Conservation (phyloP, 2,329 filamentous ascomycete species). For the Corynespora cassiicola region DNA sequence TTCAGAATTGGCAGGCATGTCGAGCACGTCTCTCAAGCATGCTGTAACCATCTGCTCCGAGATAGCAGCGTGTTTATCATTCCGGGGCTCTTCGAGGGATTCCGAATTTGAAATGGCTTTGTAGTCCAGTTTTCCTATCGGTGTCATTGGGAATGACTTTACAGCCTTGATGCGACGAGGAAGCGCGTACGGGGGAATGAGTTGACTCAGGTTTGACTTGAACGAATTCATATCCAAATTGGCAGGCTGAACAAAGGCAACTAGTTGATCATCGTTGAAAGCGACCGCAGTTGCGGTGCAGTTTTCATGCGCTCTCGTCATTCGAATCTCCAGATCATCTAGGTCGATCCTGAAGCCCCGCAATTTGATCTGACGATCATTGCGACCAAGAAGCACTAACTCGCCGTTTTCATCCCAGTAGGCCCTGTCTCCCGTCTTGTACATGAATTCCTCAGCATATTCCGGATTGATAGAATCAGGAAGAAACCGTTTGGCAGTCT, state of each 20-base stretch:
- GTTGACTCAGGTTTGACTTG: slow-evolving; percentile 3
- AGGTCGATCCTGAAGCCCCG: slow-evolving; percentile 50
- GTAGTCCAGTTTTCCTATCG: slow-evolving; percentile 42
- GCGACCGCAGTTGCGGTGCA: slow-evolving; percentile 29
- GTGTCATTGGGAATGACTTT: slow-evolving; percentile 36
- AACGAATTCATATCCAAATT: slow-evolving; percentile 12
- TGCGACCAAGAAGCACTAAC: slow-evolving; percentile 49
- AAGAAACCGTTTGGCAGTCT: slow-evolving; percentile 39
- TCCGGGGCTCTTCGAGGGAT: neutral
- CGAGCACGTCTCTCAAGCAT: slow-evolving; percentile 8
- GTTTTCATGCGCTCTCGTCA: slow-evolving; percentile 20
- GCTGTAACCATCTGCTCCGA: slow-evolving; percentile 4
- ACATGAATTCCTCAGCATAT: slow-evolving; percentile 38
- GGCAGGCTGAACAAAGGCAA: slow-evolving; percentile 34
- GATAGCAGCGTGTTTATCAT: neutral
- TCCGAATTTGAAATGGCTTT: slow-evolving; percentile 23
- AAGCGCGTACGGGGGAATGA: slow-evolving; percentile 25
- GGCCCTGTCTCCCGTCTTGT: slow-evolving; percentile 52
- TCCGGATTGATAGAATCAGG: slow-evolving; percentile 30
- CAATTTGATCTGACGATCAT: slow-evolving; percentile 51
- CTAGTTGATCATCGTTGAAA: slow-evolving; percentile 27
- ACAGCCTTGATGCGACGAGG: slow-evolving; percentile 30
- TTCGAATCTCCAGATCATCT: slow-evolving; percentile 45
- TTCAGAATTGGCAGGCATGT: neutral
- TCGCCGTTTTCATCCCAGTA: slow-evolving; percentile 44